Evolutionary conservation across 768 basidiomycete species (phyloP).

Genomic region (Phanerodontia chrysosporium): DNA sequence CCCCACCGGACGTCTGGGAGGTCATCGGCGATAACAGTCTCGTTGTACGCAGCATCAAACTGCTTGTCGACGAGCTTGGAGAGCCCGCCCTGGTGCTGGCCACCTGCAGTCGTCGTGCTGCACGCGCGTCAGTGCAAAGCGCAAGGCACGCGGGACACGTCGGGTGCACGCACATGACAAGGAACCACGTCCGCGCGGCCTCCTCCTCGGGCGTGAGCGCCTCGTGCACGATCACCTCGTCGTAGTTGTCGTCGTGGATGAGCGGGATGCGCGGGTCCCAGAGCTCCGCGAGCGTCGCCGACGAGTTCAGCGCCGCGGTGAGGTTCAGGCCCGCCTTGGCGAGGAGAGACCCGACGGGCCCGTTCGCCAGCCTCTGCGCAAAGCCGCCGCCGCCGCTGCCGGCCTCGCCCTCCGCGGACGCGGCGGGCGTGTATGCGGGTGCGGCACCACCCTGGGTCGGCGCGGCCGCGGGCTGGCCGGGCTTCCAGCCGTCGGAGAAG

Average conservation of each 20-base stretch:
- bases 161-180: slow-evolving; percentile 62
- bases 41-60: slow-evolving; percentile 74
- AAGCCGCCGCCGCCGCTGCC: slow-evolving; percentile 20
- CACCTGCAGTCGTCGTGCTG: slow-evolving; percentile 56
- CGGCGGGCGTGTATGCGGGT: slow-evolving; percentile 4
- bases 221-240: slow-evolving; percentile 70
- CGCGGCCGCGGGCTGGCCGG: slow-evolving; percentile 51
- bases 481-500: slow-evolving; percentile 78
- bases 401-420: slow-evolving; percentile 2
- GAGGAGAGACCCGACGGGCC: slow-evolving; percentile 53
- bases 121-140: background rate
- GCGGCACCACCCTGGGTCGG: slow-evolving; percentile 4
- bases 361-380: slow-evolving; percentile 40
- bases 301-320: slow-evolving; percentile 62
- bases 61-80: slow-evolving; percentile 68
- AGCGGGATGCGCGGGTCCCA: slow-evolving; percentile 78
- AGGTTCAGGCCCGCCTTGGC: slow-evolving; percentile 66
- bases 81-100: slow-evolving; percentile 48
- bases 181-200: slow-evolving; percentile 71
- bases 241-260: slow-evolving; percentile 80
- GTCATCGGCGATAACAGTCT: slow-evolving; percentile 52
- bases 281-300: slow-evolving; percentile 42
- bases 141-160: background rate
- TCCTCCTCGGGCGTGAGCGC: slow-evolving; percentile 52
- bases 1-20: slow-evolving; percentile 75